phyloP scores from a whole-genome alignment of 495 filamentous ascomycete species.

The Tetracladium setigerum region DNA sequence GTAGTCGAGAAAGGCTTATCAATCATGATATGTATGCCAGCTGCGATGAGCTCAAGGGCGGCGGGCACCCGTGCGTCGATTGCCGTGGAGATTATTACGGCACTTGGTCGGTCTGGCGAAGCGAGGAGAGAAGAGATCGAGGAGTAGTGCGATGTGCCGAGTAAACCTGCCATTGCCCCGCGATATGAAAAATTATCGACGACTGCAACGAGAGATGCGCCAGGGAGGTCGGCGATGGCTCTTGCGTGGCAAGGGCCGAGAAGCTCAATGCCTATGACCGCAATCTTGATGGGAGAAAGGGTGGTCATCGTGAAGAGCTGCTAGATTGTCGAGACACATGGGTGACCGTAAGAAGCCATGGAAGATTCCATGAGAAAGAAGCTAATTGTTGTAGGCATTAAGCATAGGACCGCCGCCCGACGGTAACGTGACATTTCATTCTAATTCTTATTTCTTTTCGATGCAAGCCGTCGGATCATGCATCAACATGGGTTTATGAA shows the following conservation, averaged over 20 bases:
- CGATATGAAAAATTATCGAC: conserved; percentile 34
- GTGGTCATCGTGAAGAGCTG: too few relatives aligned
- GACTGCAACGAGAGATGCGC: conserved; percentile 39
- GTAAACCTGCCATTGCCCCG: conserved; percentile 18
- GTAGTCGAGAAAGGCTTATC: conserved; percentile 50
- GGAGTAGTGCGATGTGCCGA: conserved; percentile 25
- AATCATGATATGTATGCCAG: conserved; percentile 45
- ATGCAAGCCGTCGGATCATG: too few relatives aligned
- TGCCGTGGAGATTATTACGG: conserved; percentile 53
- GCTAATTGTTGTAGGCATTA: too few relatives aligned
- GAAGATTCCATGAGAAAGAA: too few relatives aligned
- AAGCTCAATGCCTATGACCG: conserved; percentile 45
- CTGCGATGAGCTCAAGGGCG: conserved; percentile 38
- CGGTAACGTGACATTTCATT: too few relatives aligned
- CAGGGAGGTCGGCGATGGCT: conserved; percentile 37
- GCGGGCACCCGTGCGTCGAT: conserved; percentile 49
- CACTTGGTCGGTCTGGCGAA: conserved; percentile 34
- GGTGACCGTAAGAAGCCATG: too few relatives aligned
- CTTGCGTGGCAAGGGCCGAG: conserved; percentile 52
- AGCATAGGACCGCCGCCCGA: too few relatives aligned
- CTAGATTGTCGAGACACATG: too few relatives aligned
- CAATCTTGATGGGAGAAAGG: conserved; percentile 26
- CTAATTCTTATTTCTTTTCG: too few relatives aligned
- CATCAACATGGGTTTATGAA: too few relatives aligned
- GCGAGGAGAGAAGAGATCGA: conserved; percentile 36